Evolutionary conservation across 2,329 filamentous ascomycete species (phyloP).

Genomic region (Verruconis gallopava): DNA sequence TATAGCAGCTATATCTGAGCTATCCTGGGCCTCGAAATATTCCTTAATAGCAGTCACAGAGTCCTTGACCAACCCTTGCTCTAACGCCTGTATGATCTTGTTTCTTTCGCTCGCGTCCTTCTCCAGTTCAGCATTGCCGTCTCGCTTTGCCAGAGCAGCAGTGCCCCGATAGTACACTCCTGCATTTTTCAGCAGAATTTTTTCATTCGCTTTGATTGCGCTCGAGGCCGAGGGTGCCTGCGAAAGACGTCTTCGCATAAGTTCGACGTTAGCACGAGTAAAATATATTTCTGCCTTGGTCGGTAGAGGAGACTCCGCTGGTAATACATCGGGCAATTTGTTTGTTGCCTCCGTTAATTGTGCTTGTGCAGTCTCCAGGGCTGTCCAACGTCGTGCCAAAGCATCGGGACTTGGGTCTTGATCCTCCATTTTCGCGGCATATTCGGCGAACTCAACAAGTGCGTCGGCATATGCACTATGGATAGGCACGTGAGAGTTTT

Average conservation of each 20-base stretch:
- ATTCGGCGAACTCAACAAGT: conserved; percentile 40
- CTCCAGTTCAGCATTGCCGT: conserved; percentile 1
- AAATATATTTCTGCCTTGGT: conserved; percentile 3
- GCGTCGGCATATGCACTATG: conserved; percentile 45
- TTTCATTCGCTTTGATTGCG: neutral
- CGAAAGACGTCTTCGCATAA: conserved; percentile 1
- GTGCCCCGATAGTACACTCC: conserved; percentile 8
- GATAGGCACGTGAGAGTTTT: conserved; percentile 30
- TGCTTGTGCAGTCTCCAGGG: neutral
- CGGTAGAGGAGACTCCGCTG: neutral
- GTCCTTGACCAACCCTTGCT: neutral
- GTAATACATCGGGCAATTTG: neutral
- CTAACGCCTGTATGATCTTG: neutral
- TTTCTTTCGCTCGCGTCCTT: neutral
- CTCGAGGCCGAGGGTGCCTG: neutral
- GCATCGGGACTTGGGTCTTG: neutral
- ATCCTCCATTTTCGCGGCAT: conserved; percentile 23
- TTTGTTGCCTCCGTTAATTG: conserved; percentile 1
- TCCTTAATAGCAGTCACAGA: neutral
- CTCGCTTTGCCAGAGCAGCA: conserved; percentile 2
- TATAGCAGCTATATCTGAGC: neutral
- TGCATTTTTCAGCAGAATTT: conserved; percentile 5
- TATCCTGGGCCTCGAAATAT: neutral
- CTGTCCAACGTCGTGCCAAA: conserved; percentile 2
- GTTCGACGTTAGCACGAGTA: conserved; percentile 2